Evolutionary conservation across 495 filamentous ascomycete species (phyloP), one percentile per base, ranked within the genome.

Genomic region (Penicillium desertorum): DNA sequence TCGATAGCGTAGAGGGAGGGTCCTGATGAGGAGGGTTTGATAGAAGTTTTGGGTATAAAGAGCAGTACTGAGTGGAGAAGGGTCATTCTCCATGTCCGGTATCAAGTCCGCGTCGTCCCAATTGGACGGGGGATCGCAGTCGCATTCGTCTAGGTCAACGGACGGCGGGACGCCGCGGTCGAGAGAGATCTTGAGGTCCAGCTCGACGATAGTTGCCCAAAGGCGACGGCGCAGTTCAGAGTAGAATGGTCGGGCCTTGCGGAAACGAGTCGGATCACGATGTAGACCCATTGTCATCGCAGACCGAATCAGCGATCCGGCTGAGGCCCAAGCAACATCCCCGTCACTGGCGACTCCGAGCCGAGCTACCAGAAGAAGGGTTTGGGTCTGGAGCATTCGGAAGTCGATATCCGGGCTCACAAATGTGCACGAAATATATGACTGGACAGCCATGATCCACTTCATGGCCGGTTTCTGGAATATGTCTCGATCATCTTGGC

Each of bases 171-270:
- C 79, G 0, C 76, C 84, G 0, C 79, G 76, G 45, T 83, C 82
- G 2, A 86, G 57, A 1, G 81, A 79, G 0, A 84, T 74, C 60
- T 87, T 84, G 3, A 85, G 59, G 49, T 71, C 70, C 27, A 87
- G 60, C 54, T 88, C 86, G 17, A 87, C 61, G 25, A 88, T 80
- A 4, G 84, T 86, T 14, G 77, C 76, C 86, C 86, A 88, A 4
- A 87, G 54, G 20, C 85, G 70, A 46, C 85, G 77, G 3, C 83
- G 80, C 25, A 84, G 50, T 57, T 88, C 84, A 5, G 72, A 73
- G 56, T 80, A 77, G 19, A 82, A 72, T 5, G 66, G 66, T 0
- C 69, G 41, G 1, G 76, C 79, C 30, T 65, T 65, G 2, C 71
- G 73, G 45, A 84, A 79, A 36, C 79, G 69, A 19, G 71, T 72